Evolutionary conservation across 225 moss, liverwort and hornwort genomes (phyloP), one percentile per base, ranked within the genome.

Genomic region (Rhytidiadelphus loreus): DNA sequence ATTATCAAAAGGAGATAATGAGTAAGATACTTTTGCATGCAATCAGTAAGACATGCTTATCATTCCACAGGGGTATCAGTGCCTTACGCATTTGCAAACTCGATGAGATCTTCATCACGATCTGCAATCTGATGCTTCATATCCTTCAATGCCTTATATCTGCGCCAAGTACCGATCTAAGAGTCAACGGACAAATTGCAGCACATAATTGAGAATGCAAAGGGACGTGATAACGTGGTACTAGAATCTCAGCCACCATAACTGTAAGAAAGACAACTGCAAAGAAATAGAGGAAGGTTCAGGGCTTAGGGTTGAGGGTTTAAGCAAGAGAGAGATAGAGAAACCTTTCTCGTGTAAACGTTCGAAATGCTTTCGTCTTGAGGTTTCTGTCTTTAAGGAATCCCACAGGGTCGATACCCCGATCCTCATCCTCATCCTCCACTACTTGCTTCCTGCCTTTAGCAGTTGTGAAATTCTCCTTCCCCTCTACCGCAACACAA

Each of bases 11-110:
- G 76, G 50, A 82, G 82, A 77, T 69, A 62, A 63, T 71, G 70
- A 75, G 77, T 35, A 35, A 35, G 7, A 41, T 83, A 79, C 53
- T 25, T 59, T 89, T 87, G 56, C 46, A 80, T 22, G 74, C 80
- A 87, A 57, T 65, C 66, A 81, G 46, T 22, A 79, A 74, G 66
- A 83, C 52, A 90, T 68, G 83, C 55, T 63, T 74, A 65, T 88
- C 59, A 87, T 87, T 72, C 32, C 46, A 75, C 28, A 82, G 55
- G 64, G 16, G 6, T 63, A 56, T 75, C n/a, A 74, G 85, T 74
- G 87, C 70, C 92, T 89, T 88, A 94, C 94, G 93, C 94, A 86
- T 93, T 92, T 63, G 94, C 94, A 90, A 94, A 93, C 89, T 94
- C 93, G 52, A 94, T 58, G 81, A 94, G 88, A 77, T 93, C 90